phyloP scores from a whole-genome alignment of 106 monocot species.

The Amphibolis antarctica region DNA sequence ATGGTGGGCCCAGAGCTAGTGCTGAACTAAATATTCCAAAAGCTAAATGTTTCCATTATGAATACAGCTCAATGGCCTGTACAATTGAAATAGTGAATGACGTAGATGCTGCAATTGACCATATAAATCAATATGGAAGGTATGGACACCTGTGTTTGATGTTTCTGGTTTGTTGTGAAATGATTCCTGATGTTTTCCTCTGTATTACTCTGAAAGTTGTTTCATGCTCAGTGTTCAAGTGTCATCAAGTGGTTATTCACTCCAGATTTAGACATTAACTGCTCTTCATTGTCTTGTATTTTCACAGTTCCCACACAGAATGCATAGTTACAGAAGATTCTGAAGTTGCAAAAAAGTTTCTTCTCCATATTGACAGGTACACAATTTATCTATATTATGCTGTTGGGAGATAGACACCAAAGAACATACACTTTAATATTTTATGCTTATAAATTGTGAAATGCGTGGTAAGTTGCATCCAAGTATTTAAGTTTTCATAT shows the following conservation, averaged over 20 bases:
- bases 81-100: conserved; percentile 84
- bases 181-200: too few relatives aligned
- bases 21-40: conserved; percentile 42
- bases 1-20: conserved; percentile 68
- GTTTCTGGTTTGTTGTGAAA: not conserved
- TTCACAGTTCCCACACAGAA: conserved; percentile 82
- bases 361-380: conserved; percentile 75
- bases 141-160: conserved; percentile 6
- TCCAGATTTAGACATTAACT: not conserved
- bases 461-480: not conserved
- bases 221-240: too few relatives aligned
- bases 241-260: not conserved
- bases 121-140: conserved; percentile 91
- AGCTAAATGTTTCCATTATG: conserved; percentile 62
- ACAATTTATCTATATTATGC: not conserved
- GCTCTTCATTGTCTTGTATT: not conserved
- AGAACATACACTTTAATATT: not conserved
- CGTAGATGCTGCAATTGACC: conserved; percentile 69
- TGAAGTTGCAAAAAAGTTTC: conserved; percentile 57
- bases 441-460: not conserved
- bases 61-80: conserved; percentile 84
- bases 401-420: too few relatives aligned
- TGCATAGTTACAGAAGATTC: conserved; percentile 68
- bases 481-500: too few relatives aligned
- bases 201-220: too few relatives aligned